Evolutionary conservation across 164 flowering plant species (phyloP), one percentile per base, ranked within the genome.

Genomic region (Stephania japonica): DNA sequence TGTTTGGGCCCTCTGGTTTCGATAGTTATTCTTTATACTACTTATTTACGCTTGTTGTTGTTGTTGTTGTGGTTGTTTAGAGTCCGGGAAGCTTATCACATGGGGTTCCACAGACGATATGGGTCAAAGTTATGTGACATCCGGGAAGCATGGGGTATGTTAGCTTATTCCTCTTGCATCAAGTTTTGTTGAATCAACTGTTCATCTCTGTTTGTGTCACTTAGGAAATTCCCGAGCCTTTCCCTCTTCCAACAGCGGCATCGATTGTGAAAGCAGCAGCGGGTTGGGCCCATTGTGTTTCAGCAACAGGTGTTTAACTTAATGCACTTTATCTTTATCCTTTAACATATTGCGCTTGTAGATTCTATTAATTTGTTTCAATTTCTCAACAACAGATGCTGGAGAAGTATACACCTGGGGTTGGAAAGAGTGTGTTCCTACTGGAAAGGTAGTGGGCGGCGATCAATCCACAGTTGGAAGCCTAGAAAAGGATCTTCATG

Each of bases 81-180:
- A 89, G 49, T 78, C 85, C 14, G 97, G 99, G 72, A 93, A 92
- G 91, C 88, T 96, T 56, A 91, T 90, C 25, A 96, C 99, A 21
- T 96, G 99, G 99, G 99, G 99, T 76, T 90, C 99, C 32, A 86
- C 99, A 11, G 98, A 93, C 82, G 97, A 93, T 83, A 85, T 88
- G 66, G 98, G 98, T 72, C 97, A 91, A 81, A 89, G 99, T 86
- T 96, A 91, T 77, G 85, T 96, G 76, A 90, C 98, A 44, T 87
- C 98, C 6, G 99, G 99, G 75, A 93, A 91, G 81, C 99, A 96
- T 78, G 99, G 97, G 95, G 99, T 92, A 69, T 63, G 66, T 70
- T n/a, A n/a, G 70, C 7, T 68, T 69, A 7, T 19, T 38, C 16
- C 10, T 65, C 26, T 42, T 50, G 18, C 23, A 7, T 50, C 24